Base-by-base conservation (phyloP, 2,329 filamentous ascomycete species). In the Aspergillus texensis region DNA sequence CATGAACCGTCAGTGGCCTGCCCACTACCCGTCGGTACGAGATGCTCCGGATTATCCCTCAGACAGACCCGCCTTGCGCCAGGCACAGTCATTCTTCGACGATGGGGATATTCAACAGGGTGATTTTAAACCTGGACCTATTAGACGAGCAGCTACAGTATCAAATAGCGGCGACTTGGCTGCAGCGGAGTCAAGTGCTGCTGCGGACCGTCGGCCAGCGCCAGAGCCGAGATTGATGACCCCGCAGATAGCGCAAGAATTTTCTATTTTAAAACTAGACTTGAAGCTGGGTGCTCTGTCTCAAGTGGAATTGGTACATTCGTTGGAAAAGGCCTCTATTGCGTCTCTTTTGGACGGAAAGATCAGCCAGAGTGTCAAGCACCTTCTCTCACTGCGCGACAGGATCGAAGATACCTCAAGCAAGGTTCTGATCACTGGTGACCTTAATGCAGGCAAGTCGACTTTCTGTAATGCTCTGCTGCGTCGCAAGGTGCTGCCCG, bases 391-490 rank as follows among this genome's bases (percentile, higher is more conserved):
- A 0, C 84, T 99, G 39, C 89, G 93, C 64, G 95, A 98, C 69
- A 89, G 95, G 59, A 99, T 99, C 66, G 95, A 98, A 76, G 95
- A 99, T 78, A 98, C 93, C 0, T 92, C 94, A 5, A 98, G 94
- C 80, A 99, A 99, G 78, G 95, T 99, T 1, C 81, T 99, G 62
- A 89, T 99, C 21, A 99, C 95, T 0, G 95, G 95, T 73, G 95
- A 99, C 75, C 80, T 99, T 60, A 99, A 99, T 74, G 94, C 95
- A 10, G 95, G 95, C 74, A 99, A 99, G 76, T 99, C 95, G 4
- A 99, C 95, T 0, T 99, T 99, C 72, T 99, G 95, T 81, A 99
- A 99, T 78, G 95, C 95, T n/a, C 83, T 99, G 2, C 81, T 99
- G 46, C 90, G 95, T 65, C 88, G 94, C 66, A 98, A 98, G 79